phyloP scores from a whole-genome alignment of 139 green algal species.

The Chlamydomonas urium region DNA sequence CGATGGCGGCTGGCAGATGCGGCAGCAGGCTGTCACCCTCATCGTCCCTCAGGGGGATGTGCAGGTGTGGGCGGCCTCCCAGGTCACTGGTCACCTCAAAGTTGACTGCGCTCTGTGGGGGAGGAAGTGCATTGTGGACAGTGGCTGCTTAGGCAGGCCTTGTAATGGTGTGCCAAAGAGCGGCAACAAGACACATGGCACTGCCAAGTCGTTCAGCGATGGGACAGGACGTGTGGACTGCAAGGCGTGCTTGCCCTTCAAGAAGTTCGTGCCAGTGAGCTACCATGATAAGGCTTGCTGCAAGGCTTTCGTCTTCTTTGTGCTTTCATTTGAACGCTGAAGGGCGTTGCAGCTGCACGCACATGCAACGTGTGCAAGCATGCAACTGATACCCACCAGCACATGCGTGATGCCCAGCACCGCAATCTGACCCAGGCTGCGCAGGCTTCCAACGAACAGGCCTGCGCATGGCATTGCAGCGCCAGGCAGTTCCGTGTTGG shows the following conservation, averaged over 20 bases:
- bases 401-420: conserved; percentile 53
- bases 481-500: too few species aligned
- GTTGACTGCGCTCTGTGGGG: conserved; percentile 22
- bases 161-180: background rate
- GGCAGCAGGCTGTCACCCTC: conserved; percentile 44
- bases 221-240: background rate
- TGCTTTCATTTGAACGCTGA: too few species aligned
- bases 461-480: too few species aligned
- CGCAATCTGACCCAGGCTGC: conserved; percentile 28
- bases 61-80: conserved; percentile 10
- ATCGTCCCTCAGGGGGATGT: conserved; percentile 32
- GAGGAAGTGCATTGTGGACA: background rate
- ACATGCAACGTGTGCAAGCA: too few species aligned
- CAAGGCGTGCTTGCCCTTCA: too few species aligned
- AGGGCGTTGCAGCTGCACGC: too few species aligned
- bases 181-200: background rate
- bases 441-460: conserved; percentile 40
- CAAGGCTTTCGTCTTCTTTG: too few species aligned
- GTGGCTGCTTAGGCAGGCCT: background rate
- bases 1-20: conserved; percentile 34
- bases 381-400: conserved; percentile 52
- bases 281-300: too few species aligned
- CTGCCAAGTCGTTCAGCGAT: background rate
- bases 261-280: background rate
- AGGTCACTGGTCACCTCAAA: conserved; percentile 19